Evolutionary conservation across 1,139 yeast species (phyloP).

Genomic region (Pichia sp.): DNA sequence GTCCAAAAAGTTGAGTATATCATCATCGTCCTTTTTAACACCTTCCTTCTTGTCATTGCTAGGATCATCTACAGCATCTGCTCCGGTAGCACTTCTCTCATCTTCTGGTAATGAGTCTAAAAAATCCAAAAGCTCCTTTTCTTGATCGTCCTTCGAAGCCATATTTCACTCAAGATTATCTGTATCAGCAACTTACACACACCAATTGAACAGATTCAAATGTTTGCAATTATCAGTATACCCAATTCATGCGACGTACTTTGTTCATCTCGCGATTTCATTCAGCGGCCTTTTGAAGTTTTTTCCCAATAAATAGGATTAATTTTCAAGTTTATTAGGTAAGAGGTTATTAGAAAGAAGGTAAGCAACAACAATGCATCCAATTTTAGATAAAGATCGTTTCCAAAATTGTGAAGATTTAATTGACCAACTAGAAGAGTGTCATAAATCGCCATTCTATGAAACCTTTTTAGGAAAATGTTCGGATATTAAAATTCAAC

Average conservation of each 20-base stretch:
- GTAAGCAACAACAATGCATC: conserved; percentile 22
- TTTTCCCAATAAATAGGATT: no score
- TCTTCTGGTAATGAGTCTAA: conserved; percentile 67
- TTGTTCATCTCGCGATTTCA: no score
- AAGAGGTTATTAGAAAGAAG: not conserved
- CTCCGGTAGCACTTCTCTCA: not conserved
- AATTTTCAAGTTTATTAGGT: not conserved
- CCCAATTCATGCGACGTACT: no score
- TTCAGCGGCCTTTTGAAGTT: no score
- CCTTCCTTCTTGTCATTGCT: not conserved
- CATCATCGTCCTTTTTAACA: conserved; percentile 39
- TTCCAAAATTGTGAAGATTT: conserved; percentile 56
- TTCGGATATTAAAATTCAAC: conserved; percentile 74
- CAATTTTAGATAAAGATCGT: conserved; percentile 25
- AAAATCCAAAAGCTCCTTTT: conserved; percentile 84
- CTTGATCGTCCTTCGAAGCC: conserved; percentile 14
- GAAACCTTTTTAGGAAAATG: conserved; percentile 79
- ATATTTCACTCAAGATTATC: no score
- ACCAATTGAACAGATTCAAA: not conserved
- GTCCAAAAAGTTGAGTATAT: conserved; percentile 79
- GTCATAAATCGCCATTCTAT: conserved; percentile 68
- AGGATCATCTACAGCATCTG: conserved; percentile 35
- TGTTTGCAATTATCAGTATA: no score
- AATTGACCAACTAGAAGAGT: conserved; percentile 83
- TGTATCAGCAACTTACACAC: not conserved